Evolutionary conservation across 306 rosid species (phyloP), one percentile per base, ranked within the genome.

Genomic region (Malus sieversii): DNA sequence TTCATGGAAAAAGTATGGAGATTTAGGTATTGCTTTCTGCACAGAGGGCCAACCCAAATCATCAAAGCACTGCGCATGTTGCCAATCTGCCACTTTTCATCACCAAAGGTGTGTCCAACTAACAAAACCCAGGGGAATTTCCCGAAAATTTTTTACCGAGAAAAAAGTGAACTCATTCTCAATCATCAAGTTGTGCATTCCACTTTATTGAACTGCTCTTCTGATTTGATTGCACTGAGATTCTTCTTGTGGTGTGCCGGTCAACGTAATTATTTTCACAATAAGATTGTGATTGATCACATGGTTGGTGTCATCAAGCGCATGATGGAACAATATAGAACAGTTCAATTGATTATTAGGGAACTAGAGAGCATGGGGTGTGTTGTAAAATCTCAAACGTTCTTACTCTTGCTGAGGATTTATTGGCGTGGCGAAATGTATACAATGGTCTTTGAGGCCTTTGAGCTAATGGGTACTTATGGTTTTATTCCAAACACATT

Each of bases 201-300:
- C 33, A 83, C 87, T 11, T 19, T 90, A 42, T 78, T 82, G 19
- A 82, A 38, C 45, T 87, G 90, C 27, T 74, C 87, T 2, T 88
- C 88, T 51, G 93, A 90, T 79, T 84, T 90, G 75, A 74, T 86
- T 27, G 77, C 93, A 19, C 82, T 90, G 19, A 84, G 88, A 18
- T 67, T 81, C 65, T 90, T 90, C 72, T 22, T 90, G 38, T 78
- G 89, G 85, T 85, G 87, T 40, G 86, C 87, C 3, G 79, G 81
- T 57, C 86, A 82, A 20, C 89, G 65, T 18, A 72, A 71, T 68
- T 86, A 72, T 68, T 80, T 77, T 51, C 90, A 77, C 32, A 66
- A 85, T 45, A 45, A 71, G 1, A 15, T 23, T 2, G 84, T 73
- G 1, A 38, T 86, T 33, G 85, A 84, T 44, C 76, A 57, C 78